Base-by-base conservation (phyloP, 73 alveolate species). In the Loxodes magnus region DNA sequence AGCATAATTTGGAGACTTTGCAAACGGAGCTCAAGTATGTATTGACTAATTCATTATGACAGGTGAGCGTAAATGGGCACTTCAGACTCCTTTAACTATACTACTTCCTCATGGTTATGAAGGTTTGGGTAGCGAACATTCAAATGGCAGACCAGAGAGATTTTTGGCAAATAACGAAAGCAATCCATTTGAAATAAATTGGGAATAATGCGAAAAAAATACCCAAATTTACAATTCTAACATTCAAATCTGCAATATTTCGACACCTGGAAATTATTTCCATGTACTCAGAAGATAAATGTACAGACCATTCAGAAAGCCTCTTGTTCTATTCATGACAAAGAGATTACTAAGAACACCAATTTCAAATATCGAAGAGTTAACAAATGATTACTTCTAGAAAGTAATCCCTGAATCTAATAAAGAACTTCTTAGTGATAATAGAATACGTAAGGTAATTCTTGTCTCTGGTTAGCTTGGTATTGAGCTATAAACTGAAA, bases 91-190 rank as follows among this genome's bases (percentile, higher is more conserved):
- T 15, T 70, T 89, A 17, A 84, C 67, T 5, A 49, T 89, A 58
- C 70, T 84, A 28, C 76, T 89, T 23, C 98, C 98, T 4, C 98
- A 89, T 33, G 98, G 98, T 27, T 86, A 67, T 76, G 96, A 84
- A 49, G 98, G 98, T 29, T 82, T 87, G 55, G 98, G 98, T 4
- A 94, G 96, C 14, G 98, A 90, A 75, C 98, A 90, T 55, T 82
- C 96, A 6, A 76, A 92, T 16, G 73, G 87, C 28, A 87, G 98
- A 60, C 46, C 87, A 36, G 98, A 88, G 79, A 75, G 98, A 48
- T 87, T 43, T 71, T 67, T 84, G 12, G 74, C 78, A 48, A 37
- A 46, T 36, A 44, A 81, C 16, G 87, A 75, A 33, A 92, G 79
- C 15, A 80, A 71, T 30, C 82, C 73, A 30, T 62, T 43, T 35